A percentile compares a stretch with the other conserved stretches of the same genome.
Conservation (phyloP, 1,139 yeast genomes). For the Geotrichum aggregatum region DNA sequence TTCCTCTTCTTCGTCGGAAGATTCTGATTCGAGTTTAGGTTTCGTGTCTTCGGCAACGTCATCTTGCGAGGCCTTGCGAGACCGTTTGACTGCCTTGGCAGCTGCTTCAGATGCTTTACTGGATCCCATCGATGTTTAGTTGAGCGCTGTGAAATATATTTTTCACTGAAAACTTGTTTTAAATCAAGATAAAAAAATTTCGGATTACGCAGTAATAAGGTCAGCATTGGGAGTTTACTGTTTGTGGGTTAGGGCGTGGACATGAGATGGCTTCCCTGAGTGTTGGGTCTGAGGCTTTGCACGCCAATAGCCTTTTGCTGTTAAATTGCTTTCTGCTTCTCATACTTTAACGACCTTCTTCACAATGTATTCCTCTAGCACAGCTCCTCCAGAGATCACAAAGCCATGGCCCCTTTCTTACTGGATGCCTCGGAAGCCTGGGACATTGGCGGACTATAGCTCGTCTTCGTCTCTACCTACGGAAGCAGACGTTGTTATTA, state of each 20-base stretch:
- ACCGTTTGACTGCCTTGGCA: slow-evolving; percentile 7
- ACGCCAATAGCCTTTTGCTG: too few relatives aligned
- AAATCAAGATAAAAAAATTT: not conserved
- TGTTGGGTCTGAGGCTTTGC: too few relatives aligned
- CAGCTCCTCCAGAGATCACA: slow-evolving; percentile 15
- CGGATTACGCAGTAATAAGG: not conserved
- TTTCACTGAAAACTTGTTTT: not conserved
- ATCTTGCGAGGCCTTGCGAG: slow-evolving; percentile 1
- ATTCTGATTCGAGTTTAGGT: not conserved
- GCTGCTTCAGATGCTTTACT: slow-evolving; percentile 10
- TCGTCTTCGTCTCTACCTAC: slow-evolving; percentile 30
- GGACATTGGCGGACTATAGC: slow-evolving; percentile 24
- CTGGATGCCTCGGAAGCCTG: slow-evolving; percentile 24
- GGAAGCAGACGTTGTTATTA: slow-evolving; percentile 38
- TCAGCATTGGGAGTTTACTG: slow-evolving; percentile 10
- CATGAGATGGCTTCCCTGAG: not conserved
- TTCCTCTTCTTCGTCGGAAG: slow-evolving; percentile 1
- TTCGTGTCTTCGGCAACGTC: not conserved
- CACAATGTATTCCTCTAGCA: not conserved
- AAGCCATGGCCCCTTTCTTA: slow-evolving; percentile 22
- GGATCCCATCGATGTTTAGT: slow-evolving; percentile 1
- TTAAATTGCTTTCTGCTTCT: not conserved
- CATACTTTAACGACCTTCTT: not conserved
- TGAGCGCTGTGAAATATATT: not conserved
- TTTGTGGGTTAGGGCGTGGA: slow-evolving; percentile 1